phyloP scores from a whole-genome alignment of 75 land plant genomes.

The Selaginella tamariscina region DNA sequence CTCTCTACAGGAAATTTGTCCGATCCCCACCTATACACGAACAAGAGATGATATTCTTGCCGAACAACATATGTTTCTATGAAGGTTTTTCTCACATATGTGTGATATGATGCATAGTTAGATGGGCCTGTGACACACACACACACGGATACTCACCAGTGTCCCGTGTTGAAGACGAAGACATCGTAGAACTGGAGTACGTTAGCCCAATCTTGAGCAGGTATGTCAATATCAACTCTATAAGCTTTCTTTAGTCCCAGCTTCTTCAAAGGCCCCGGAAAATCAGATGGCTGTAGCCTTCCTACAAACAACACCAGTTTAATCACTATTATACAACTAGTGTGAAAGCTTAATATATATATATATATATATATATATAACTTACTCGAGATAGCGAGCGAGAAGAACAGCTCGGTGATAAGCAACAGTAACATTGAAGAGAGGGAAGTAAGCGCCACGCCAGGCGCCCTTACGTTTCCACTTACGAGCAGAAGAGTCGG shows the following conservation, averaged over 20 bases:
- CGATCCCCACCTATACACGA: conserved; percentile 52
- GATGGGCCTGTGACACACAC: too few relatives aligned
- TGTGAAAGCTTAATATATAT: neutral
- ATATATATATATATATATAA: neutral
- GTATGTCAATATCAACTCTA: conserved; percentile 68
- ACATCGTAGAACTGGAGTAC: conserved; percentile 66
- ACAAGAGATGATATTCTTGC: neutral
- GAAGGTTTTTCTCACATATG: too few relatives aligned
- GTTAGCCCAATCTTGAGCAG: conserved; percentile 79
- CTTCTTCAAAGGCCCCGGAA: conserved; percentile 11
- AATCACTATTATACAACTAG: neutral
- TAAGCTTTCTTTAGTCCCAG: conserved; percentile 40
- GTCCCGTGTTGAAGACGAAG: conserved; percentile 80
- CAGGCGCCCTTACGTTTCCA: conserved; percentile 93
- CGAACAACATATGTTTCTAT: too few relatives aligned
- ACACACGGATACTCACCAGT: conserved; percentile 63
- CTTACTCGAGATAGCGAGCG: conserved; percentile 58
- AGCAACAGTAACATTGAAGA: conserved; percentile 71
- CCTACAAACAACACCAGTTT: neutral
- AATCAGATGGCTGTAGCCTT: conserved; percentile 60
- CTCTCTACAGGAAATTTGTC: conserved; percentile 76
- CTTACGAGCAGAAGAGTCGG: conserved; percentile 52
- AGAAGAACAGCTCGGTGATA: conserved; percentile 93
- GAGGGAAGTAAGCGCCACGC: conserved; percentile 82
- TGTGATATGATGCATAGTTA: too few relatives aligned